phyloP scores from a whole-genome alignment of 2,329 filamentous ascomycete genomes.

The Parafenestella ontariensis region DNA sequence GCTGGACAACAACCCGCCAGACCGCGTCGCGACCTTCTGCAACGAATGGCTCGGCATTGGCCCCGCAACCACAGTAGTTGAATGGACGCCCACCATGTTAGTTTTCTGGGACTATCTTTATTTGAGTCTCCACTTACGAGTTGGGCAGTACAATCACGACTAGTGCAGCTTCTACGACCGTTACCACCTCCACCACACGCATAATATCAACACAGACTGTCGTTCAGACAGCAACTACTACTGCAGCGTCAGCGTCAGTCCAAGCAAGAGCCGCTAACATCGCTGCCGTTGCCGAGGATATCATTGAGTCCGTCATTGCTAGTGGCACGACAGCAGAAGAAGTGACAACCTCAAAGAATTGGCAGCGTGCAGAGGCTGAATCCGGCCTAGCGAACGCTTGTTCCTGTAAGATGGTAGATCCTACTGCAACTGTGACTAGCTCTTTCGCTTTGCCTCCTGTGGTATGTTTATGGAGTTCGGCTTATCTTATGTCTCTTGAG shows the following conservation, averaged over 20 bases:
- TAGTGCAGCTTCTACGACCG: slow-evolving; percentile 23
- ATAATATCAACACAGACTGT: slow-evolving; percentile 30
- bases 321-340: slow-evolving; percentile 20
- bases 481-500: neutral
- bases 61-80: slow-evolving; percentile 28
- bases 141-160: slow-evolving; percentile 26
- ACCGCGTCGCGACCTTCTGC: slow-evolving; percentile 32
- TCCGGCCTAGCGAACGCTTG: slow-evolving; percentile 38
- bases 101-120: neutral
- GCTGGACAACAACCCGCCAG: slow-evolving; percentile 16
- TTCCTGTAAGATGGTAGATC: slow-evolving; percentile 37
- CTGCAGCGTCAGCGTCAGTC: slow-evolving; percentile 17
- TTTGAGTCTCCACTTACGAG: slow-evolving; percentile 6
- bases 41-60: slow-evolving; percentile 37
- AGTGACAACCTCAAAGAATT: slow-evolving; percentile 14
- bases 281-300: slow-evolving; percentile 25
- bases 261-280: slow-evolving; percentile 23
- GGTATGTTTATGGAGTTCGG: slow-evolving; percentile 24
- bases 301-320: slow-evolving; percentile 31
- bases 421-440: slow-evolving; percentile 36
- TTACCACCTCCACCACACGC: slow-evolving; percentile 23
- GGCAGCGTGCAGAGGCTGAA: slow-evolving; percentile 23
- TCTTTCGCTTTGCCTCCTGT: slow-evolving; percentile 31
- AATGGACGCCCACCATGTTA: slow-evolving; percentile 36
- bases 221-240: slow-evolving; percentile 28